Evolutionary conservation across 176 grass and related monocot species (phyloP).

Genomic region (Chloris gayana): DNA sequence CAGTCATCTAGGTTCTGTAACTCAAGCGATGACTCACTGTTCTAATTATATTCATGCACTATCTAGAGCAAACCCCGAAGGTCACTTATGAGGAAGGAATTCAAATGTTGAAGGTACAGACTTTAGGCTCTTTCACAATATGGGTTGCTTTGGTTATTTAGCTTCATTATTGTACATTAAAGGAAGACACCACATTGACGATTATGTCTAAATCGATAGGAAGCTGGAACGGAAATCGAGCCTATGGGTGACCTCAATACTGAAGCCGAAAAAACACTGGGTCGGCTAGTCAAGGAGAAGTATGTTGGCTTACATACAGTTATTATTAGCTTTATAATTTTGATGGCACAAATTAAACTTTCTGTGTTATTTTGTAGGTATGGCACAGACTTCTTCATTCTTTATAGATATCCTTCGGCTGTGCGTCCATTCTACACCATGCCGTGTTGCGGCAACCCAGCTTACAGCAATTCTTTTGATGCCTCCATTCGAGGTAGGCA

Average conservation of each 20-base stretch:
- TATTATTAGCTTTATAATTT: too few species aligned
- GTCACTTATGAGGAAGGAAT: constrained; percentile 84
- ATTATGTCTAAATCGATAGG: constrained; percentile 50
- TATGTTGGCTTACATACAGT: constrained; percentile 49
- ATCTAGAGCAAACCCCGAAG: constrained; percentile 79
- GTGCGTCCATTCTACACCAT: constrained; percentile 96
- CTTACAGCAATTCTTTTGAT: constrained; percentile 94
- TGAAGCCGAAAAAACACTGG: constrained; percentile 89
- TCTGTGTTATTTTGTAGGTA: constrained; percentile 59
- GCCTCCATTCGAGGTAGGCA: constrained; percentile 90
- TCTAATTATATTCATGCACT: constrained; percentile 52
- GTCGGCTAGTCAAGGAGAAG: constrained; percentile 79
- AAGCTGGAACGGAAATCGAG: constrained; percentile 84
- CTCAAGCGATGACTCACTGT: constrained; percentile 5
- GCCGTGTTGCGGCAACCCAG: constrained; percentile 76
- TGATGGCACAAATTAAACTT: background rate
- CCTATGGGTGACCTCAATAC: constrained; percentile 93
- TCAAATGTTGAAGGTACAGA: constrained; percentile 83
- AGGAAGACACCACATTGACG: background rate
- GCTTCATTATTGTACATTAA: background rate
- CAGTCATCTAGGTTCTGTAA: background rate
- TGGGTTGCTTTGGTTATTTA: too few species aligned
- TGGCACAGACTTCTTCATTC: constrained; percentile 87
- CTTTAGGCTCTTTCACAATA: too few species aligned
- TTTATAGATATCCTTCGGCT: constrained; percentile 82